These are phyloP conservation scores for Geotrichum fermentans DNA, from an alignment of 1,139 yeast species.

Conservation along the genomic window DNA sequence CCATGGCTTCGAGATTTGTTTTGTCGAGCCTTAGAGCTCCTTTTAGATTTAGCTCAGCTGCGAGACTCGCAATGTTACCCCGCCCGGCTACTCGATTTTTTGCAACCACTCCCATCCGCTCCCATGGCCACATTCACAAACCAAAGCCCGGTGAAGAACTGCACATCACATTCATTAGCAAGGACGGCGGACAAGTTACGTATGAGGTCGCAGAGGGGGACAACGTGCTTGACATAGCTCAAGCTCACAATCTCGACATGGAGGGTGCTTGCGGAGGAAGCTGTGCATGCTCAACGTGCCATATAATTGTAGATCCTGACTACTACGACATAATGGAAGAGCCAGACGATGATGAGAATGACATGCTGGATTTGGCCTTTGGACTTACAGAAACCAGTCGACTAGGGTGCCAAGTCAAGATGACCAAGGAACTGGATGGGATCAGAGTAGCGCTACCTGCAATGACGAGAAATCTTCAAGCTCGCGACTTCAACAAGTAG, in stretches of 20 bases:
- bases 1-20: neutral
- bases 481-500: conserved; percentile 56
- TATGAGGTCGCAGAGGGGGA: conserved; percentile 92
- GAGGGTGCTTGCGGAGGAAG: conserved; percentile 99
- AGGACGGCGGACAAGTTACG: conserved; percentile 79
- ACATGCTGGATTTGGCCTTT: conserved; percentile 95
- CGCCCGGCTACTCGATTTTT: neutral
- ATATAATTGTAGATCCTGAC: conserved; percentile 92
- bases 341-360: conserved; percentile 96
- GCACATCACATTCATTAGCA: conserved; percentile 83
- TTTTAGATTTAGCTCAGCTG: neutral
- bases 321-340: conserved; percentile 87
- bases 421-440: conserved; percentile 89
- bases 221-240: conserved; percentile 86
- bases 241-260: conserved; percentile 87
- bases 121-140: conserved; percentile 81
- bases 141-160: conserved; percentile 94
- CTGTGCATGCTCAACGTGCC: conserved; percentile 98
- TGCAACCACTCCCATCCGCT: neutral
- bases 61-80: neutral
- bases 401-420: conserved; percentile 86
- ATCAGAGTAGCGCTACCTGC: conserved; percentile 94
- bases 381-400: conserved; percentile 92
- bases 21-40: neutral
- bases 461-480: conserved; percentile 89